Evolutionary conservation across 371 early-diverging fungal genomes (phyloP), one percentile per base, ranked within the genome.

Genomic region (Fennellomyces sp.): DNA sequence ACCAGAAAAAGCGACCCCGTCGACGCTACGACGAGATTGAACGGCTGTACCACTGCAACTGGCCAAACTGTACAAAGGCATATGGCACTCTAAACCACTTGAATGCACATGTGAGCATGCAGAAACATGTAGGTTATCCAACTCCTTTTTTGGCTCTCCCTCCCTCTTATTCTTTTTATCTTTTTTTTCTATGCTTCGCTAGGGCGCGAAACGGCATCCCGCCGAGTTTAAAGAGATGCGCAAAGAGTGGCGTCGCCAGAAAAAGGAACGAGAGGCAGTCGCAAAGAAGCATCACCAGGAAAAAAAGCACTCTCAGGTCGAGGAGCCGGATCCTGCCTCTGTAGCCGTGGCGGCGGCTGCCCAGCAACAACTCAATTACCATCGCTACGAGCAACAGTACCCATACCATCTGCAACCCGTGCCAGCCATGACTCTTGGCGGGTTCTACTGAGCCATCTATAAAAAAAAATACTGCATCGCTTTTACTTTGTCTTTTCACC

Each of bases 41-140:
- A 52, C 80, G 90, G 30, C 66, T 86, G 12, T 90, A 87, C 58
- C 77, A 78, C 29, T 90, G 90, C 67, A 85, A 76, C 56, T 84
- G 79, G 78, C 70, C 68, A 0, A 81, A 72, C 25, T 90, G 90
- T 60, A 74, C 80, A 25, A 90, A 90, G 66, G 69, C 83, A 15
- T 90, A 90, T 64, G 90, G 90, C 2, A 90, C 90, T 13, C 63
- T 90, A 31, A 90, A 90, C 65, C 88, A 90, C 60, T 66, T 90
- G 52, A 90, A 90, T 63, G 85, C 88, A 2, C 90, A 90, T 67
- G 86, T 90, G 26, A 76, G 69, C 60, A 87, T 90, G 88, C 90
- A 90, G 65, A 85, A 84, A 66, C 90, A 90, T 60, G 90, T 78
- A 78, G 73, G 70, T 53, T 21, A 25, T 49, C n/a, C n/a, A n/a